These are phyloP conservation scores for Penicillium cataractarum DNA, from an alignment of 495 filamentous ascomycete species.

Conservation along the genomic window DNA sequence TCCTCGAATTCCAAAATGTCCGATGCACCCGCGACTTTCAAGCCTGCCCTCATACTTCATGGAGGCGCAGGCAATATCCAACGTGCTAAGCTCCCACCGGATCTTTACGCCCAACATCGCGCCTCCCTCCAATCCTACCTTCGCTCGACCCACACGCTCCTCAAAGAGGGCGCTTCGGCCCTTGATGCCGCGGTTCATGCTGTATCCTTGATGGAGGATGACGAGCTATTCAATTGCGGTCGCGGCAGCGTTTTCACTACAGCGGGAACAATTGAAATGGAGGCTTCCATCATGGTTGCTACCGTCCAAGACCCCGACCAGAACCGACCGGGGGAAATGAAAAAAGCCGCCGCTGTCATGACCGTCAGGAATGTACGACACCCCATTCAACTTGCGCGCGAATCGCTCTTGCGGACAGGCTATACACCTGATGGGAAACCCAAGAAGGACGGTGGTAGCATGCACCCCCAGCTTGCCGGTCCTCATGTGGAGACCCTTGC, in stretches of 20 bases:
- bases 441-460: slow-evolving; percentile 46
- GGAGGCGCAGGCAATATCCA: slow-evolving; percentile 85
- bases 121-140: slow-evolving; percentile 67
- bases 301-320: slow-evolving; percentile 18
- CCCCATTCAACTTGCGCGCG: slow-evolving; percentile 74
- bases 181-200: slow-evolving; percentile 76
- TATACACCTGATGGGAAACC: slow-evolving; percentile 34
- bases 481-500: slow-evolving; percentile 68
- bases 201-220: slow-evolving; percentile 76
- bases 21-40: slow-evolving; percentile 32
- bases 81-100: slow-evolving; percentile 64
- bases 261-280: slow-evolving; percentile 81
- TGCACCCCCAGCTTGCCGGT: slow-evolving; percentile 71
- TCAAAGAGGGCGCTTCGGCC: slow-evolving; percentile 54
- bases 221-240: slow-evolving; percentile 83
- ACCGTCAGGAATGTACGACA: slow-evolving; percentile 73
- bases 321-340: slow-evolving; percentile 53
- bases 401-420: slow-evolving; percentile 65
- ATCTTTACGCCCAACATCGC: slow-evolving; percentile 62
- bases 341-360: slow-evolving; percentile 77
- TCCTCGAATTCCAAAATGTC: slow-evolving; percentile 16
- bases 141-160: slow-evolving; percentile 44
- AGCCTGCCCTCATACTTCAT: slow-evolving; percentile 80
- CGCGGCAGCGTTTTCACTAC: slow-evolving; percentile 86
- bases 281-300: slow-evolving; percentile 89